Base-by-base conservation (phyloP, 768 basidiomycete species). In the Glaciozyma martinii region DNA sequence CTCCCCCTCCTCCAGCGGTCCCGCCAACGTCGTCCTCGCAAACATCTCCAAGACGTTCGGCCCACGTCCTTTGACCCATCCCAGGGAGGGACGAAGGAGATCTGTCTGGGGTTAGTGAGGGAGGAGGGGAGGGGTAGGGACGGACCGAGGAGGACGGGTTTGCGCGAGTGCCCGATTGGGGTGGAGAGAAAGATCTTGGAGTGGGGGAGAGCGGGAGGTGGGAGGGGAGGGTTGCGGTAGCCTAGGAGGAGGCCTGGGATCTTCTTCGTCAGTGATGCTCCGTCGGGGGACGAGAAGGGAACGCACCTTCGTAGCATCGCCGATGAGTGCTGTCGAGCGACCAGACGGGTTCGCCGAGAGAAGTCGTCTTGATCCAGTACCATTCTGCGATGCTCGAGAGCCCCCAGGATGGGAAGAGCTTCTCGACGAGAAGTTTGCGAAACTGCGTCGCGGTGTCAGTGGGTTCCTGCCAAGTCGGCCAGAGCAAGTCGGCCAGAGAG, bases 31-130 rank as follows among this genome's bases (percentile, higher is more conserved):
- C 16, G 62, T 66, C 6, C 68, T 40, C 1, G 68, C 68, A 29
- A 69, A 69, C 32, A 69, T 55, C 44, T 69, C 68, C 42, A 69
- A 33, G n/a, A 66, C 56, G 52, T 69, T 69, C 15, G 68, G 68
- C 27, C 55, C 29, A 0, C 7, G 9, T 2, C 3, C 1, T 0
- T 52, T 33, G 1, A 18, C 0, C n/a, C 27, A 25, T 5, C 29
- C 37, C 12, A 63, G 59, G 44, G 25, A 58, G 0, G 64, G 61
- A 5, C 60, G 32, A 13, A 69, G 52, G 16, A 68, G 54, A 21
- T 65, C 63, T 65, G 55, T 21, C 30, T 10, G 19, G 21, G 53
- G 53, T 54, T 21, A 54, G 53, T 21, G 53, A 5, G 21, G 30
- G 12, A 10, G 32, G 19, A 54, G 21, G 32, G 18, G 32, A 33